phyloP scores from a whole-genome alignment of 1,139 yeast genomes.

The Blastobotrys persicus region DNA sequence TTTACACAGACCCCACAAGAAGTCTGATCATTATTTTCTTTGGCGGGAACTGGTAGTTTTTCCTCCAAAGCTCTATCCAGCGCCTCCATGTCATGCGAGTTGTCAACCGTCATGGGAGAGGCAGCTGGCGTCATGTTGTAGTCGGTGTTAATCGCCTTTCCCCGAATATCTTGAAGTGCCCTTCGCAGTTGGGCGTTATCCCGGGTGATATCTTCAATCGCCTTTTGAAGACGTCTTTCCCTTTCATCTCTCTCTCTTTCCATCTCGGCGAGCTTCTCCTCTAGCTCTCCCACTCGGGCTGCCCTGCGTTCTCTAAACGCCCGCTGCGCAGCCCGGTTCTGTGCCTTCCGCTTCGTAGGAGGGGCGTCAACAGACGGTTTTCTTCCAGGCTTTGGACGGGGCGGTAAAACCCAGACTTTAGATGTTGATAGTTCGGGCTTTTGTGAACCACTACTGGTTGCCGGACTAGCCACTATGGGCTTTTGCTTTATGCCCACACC shows the following conservation, averaged over 20 bases:
- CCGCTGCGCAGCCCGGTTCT: conserved; percentile 92
- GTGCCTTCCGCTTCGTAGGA: conserved; percentile 71
- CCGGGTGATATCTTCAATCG: conserved; percentile 21
- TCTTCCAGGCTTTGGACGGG: conserved; percentile 87
- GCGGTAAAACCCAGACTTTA: conserved; percentile 90
- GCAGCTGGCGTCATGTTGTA: conserved; percentile 47
- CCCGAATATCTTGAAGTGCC: conserved; percentile 19
- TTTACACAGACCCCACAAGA: conserved; percentile 65
- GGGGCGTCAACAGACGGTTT: conserved; percentile 68
- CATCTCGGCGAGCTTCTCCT: conserved; percentile 55
- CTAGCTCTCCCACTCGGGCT: conserved; percentile 52
- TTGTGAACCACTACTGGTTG: conserved; percentile 11
- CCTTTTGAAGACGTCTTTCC: conserved; percentile 25
- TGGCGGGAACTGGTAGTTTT: conserved; percentile 35
- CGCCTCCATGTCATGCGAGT: conserved; percentile 31
- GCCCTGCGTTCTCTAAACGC: conserved; percentile 87
- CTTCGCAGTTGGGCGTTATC: conserved; percentile 25
- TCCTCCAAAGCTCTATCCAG: conserved; percentile 42
- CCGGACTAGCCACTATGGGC: conserved; percentile 15
- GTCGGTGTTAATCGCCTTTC: conserved; percentile 18
- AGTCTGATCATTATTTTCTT: conserved; percentile 19
- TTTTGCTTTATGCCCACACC: conserved; percentile 1
- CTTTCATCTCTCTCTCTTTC: conserved; percentile 50
- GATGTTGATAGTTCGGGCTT: conserved; percentile 48
- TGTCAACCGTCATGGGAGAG: conserved; percentile 31